These are phyloP conservation scores for Lepidium aucheri DNA, from an alignment of 345 rosid species.

Conservation along the genomic window DNA sequence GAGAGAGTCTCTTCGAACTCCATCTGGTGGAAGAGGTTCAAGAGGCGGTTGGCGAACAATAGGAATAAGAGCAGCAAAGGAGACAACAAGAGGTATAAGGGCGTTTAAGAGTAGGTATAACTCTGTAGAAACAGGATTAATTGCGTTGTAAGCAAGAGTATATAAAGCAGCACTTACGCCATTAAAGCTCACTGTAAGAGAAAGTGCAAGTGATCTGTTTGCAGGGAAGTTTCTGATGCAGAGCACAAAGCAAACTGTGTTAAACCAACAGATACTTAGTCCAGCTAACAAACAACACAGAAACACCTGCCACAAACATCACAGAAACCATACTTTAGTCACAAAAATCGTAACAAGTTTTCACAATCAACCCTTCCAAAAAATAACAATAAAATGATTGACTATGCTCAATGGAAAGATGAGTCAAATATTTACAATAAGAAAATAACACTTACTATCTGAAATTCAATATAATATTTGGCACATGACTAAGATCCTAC, in stretches of 20 bases:
- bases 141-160: constrained; percentile 66
- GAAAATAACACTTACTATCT: not conserved
- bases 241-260: constrained; percentile 89
- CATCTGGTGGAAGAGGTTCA: constrained; percentile 69
- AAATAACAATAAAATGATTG: not conserved
- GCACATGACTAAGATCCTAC: not conserved
- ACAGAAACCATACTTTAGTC: constrained; percentile 1
- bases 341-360: not conserved
- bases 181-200: constrained; percentile 88
- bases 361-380: not conserved
- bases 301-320: constrained; percentile 52
- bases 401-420: not conserved
- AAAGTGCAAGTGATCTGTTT: constrained; percentile 70
- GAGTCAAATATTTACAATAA: not conserved
- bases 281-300: constrained; percentile 80
- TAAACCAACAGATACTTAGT: constrained; percentile 95
- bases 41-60: constrained; percentile 82
- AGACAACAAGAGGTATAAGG: constrained; percentile 50
- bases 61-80: constrained; percentile 58
- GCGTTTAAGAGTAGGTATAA: constrained; percentile 75
- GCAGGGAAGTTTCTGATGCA: constrained; percentile 79
- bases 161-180: constrained; percentile 94
- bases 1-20: constrained; percentile 58
- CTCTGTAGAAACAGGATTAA: constrained; percentile 42
- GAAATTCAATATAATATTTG: not conserved